A percentile compares a stretch with the other conserved stretches of the same genome.
These are phyloP conservation scores for Komagataella phaffii DNA, from an alignment of 805 yeast genomes.

Conservation along the genomic window DNA sequence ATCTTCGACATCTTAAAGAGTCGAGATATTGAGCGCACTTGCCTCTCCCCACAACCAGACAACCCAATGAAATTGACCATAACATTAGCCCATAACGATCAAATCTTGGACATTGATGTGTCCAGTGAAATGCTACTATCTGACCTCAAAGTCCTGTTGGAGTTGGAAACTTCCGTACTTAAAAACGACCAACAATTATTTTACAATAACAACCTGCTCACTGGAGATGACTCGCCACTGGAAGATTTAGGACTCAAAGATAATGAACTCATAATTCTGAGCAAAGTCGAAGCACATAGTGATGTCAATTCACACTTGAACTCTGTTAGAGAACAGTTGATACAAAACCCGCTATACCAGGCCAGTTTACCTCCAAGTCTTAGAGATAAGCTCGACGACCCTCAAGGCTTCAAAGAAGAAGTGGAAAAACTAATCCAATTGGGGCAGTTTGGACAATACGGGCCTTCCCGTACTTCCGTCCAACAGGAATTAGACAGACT, in stretches of 20 bases:
- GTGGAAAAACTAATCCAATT: slow-evolving; percentile 21
- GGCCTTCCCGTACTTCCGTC: slow-evolving; percentile 1
- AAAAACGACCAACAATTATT: slow-evolving; percentile 32
- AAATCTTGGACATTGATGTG: slow-evolving; percentile 43
- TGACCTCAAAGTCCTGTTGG: slow-evolving; percentile 64
- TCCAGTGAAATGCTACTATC: slow-evolving; percentile 46
- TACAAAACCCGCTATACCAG: slow-evolving; percentile 26
- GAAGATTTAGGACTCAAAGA: slow-evolving; percentile 34
- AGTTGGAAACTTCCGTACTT: slow-evolving; percentile 50
- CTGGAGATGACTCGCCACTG: slow-evolving; percentile 22
- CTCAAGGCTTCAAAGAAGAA: slow-evolving; percentile 28
- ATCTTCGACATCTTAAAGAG: background rate
- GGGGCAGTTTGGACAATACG: slow-evolving; percentile 10
- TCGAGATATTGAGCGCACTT: background rate
- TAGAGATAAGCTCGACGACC: slow-evolving; percentile 30
- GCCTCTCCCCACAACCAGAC: background rate
- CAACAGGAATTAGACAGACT: slow-evolving; percentile 32
- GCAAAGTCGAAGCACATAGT: slow-evolving; percentile 13
- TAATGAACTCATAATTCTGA: slow-evolving; percentile 42
- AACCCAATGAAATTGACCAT: slow-evolving; percentile 35
- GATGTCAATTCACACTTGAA: slow-evolving; percentile 26
- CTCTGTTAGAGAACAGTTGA: slow-evolving; percentile 31
- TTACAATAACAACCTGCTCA: slow-evolving; percentile 29
- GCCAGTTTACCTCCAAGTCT: slow-evolving; percentile 30
- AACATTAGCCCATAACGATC: slow-evolving; percentile 34